Evolutionary conservation across 2,329 filamentous ascomycete genomes (phyloP).

Genomic region (Pseudogymnoascus sp.): DNA sequence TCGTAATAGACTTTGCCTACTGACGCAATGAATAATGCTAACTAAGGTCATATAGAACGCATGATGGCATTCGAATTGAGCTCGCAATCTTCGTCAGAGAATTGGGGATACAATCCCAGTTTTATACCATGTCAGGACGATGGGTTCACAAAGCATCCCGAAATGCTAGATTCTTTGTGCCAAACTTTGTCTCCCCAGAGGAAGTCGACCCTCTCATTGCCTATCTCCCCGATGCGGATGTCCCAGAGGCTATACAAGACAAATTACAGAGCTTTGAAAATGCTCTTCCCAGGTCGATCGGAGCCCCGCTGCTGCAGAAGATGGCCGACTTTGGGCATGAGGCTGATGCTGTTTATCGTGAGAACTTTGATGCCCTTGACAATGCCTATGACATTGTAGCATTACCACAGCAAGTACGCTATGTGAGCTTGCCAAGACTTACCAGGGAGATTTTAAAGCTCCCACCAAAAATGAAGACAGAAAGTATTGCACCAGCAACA

Average conservation of each 20-base stretch:
- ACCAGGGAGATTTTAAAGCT: neutral
- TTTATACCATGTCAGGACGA: slow-evolving; percentile 41
- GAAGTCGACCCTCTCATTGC: slow-evolving; percentile 36
- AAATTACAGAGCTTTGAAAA: slow-evolving; percentile 30
- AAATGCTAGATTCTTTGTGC: slow-evolving; percentile 35
- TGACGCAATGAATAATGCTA: slow-evolving; percentile 2
- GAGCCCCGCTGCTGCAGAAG: slow-evolving; percentile 34
- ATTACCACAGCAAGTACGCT: slow-evolving; percentile 32
- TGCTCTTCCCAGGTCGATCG: slow-evolving; percentile 37
- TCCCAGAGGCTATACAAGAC: slow-evolving; percentile 27
- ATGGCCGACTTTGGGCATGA: slow-evolving; percentile 37
- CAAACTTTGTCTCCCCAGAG: slow-evolving; percentile 35
- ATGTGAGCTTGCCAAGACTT: neutral
- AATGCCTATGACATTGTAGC: slow-evolving; percentile 40
- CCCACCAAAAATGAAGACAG: neutral
- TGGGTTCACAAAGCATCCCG: slow-evolving; percentile 34
- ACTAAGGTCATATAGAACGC: slow-evolving; percentile 14
- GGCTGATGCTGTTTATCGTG: slow-evolving; percentile 39
- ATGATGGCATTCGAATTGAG: slow-evolving; percentile 20
- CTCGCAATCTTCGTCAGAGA: slow-evolving; percentile 42
- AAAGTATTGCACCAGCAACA: neutral
- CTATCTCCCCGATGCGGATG: slow-evolving; percentile 35
- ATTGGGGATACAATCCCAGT: slow-evolving; percentile 34
- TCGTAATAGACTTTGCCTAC: slow-evolving; percentile 8
- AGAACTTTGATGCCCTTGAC: slow-evolving; percentile 38